phyloP scores from a whole-genome alignment of 352 stramenopile species.

The Pythium aristosporum region DNA sequence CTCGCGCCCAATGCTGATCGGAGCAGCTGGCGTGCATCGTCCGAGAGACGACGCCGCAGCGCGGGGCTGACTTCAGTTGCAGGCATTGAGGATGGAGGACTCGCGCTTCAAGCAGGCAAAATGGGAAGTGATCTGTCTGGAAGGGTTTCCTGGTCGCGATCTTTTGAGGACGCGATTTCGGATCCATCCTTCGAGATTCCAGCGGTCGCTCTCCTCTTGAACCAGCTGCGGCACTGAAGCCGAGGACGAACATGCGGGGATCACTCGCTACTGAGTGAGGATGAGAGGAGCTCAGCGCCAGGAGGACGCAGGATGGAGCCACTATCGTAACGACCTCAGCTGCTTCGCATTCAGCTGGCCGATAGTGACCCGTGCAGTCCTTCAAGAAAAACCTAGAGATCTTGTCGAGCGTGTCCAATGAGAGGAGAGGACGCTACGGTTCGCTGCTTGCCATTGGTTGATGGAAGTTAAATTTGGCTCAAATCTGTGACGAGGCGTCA shows the following conservation, averaged over 20 bases:
- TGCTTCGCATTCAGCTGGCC: conserved; percentile 1
- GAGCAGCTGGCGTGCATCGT: conserved; percentile 58
- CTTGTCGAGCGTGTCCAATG: not conserved
- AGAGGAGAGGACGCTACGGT: not conserved
- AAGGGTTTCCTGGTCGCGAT: not conserved
- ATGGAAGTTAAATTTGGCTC: conserved; percentile 8
- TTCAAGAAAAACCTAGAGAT: not conserved
- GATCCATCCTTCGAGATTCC: conserved; percentile 12
- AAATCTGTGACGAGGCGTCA: not conserved
- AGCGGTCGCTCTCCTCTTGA: not conserved
- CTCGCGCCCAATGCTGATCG: conserved; percentile 31
- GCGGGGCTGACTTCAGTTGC: conserved; percentile 47
- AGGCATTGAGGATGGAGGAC: conserved; percentile 33
- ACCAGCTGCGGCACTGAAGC: not conserved
- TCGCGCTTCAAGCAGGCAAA: not conserved
- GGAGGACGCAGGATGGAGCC: not conserved
- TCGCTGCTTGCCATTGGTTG: conserved; percentile 3
- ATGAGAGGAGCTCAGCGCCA: not conserved
- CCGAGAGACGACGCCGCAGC: conserved; percentile 51
- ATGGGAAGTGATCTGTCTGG: not conserved
- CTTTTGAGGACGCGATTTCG: not conserved
- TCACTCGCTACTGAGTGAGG: not conserved
- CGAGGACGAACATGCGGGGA: conserved; percentile 1
- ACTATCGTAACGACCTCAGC: conserved; percentile 1
- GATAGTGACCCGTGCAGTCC: not conserved